Percentiles rank a stretch among this genome's conserved stretches.
Conservation (phyloP, 108 stramenopile genomes). For the Schizochytrium sp. region DNA sequence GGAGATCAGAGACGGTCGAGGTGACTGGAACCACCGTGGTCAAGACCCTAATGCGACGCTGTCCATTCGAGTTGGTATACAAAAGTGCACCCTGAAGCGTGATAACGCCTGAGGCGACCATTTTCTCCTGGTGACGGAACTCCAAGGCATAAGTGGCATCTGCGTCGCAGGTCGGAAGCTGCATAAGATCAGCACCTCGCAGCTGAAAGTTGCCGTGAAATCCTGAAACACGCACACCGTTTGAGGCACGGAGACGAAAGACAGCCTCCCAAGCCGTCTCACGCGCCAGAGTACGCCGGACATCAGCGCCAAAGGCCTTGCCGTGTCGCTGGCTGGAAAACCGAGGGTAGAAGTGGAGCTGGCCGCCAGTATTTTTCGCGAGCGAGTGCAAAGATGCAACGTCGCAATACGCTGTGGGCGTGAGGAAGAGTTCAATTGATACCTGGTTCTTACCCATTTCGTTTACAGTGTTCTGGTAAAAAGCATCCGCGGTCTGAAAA, state of each 20-base stretch:
- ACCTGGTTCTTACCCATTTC: conserved; percentile 96
- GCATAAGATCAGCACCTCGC: conserved; percentile 95
- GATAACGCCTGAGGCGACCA: conserved; percentile 82
- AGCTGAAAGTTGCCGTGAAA: conserved; percentile 98
- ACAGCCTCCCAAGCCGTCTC: conserved; percentile 95
- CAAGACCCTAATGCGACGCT: conserved; percentile 96
- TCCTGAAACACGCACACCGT: conserved; percentile 91
- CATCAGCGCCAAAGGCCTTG: conserved; percentile 83
- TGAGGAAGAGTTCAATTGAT: conserved; percentile 92
- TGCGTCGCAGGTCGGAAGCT: conserved; percentile 91
- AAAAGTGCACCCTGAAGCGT: conserved; percentile 94
- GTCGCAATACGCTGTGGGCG: conserved; percentile 88
- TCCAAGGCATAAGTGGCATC: conserved; percentile 94
- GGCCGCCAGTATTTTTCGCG: conserved; percentile 88
- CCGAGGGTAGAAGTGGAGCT: conserved; percentile 88
- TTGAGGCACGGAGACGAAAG: conserved; percentile 93
- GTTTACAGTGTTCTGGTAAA: conserved; percentile 94
- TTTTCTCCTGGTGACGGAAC: conserved; percentile 90
- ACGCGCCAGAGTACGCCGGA: conserved; percentile 83
- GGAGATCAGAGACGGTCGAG: conserved; percentile 80
- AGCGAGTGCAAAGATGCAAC: conserved; percentile 87
- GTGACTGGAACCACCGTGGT: conserved; percentile 92
- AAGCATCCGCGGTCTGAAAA: conserved; percentile 82
- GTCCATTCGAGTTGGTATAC: conserved; percentile 93
- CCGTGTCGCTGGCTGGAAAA: conserved; percentile 85